Evolutionary conservation across 2,329 filamentous ascomycete genomes (phyloP).

Genomic region (Aspergillus fijiensis): DNA sequence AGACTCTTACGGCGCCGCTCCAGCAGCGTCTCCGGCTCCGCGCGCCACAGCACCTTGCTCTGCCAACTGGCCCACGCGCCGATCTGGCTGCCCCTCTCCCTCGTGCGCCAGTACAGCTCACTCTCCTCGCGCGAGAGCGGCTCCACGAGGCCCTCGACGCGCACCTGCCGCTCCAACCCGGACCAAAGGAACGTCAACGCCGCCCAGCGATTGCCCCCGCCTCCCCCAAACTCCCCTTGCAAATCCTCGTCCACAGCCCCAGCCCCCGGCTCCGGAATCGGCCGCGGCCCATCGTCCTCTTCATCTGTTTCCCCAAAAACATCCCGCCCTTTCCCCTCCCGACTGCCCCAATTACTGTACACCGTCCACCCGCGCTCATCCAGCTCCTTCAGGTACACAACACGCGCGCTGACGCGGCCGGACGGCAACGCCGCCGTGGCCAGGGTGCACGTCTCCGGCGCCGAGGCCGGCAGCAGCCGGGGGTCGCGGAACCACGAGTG

Average conservation of each 20-base stretch:
- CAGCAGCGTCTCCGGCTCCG: slow-evolving; percentile 28
- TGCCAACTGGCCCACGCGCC: slow-evolving; percentile 94
- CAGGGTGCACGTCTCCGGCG: slow-evolving; percentile 86
- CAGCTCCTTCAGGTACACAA: slow-evolving; percentile 95
- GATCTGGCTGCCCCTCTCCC: slow-evolving; percentile 76
- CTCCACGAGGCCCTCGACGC: slow-evolving; percentile 77
- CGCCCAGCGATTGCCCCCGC: slow-evolving; percentile 67
- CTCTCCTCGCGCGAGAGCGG: slow-evolving; percentile 70
- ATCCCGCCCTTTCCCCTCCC: slow-evolving; percentile 51
- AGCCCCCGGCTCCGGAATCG: slow-evolving; percentile 60
- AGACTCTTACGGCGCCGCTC: slow-evolving; percentile 28
- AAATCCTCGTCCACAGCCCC: slow-evolving; percentile 31
- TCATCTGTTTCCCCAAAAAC: slow-evolving; percentile 32
- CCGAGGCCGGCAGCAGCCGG: slow-evolving; percentile 59
- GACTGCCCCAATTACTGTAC: slow-evolving; percentile 85
- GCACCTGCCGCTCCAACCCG: slow-evolving; percentile 79
- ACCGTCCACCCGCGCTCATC: slow-evolving; percentile 81
- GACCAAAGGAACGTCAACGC: slow-evolving; percentile 91
- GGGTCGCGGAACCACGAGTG: slow-evolving; percentile 83
- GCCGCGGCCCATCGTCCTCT: slow-evolving; percentile 44
- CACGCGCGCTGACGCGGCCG: slow-evolving; percentile 78
- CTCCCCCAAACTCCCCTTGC: slow-evolving; percentile 14
- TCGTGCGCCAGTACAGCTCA: slow-evolving; percentile 62
- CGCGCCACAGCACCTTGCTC: slow-evolving; percentile 66
- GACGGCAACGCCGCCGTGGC: slow-evolving; percentile 81